Conservation (phyloP, 805 yeast species). For the Priceomyces medius region DNA sequence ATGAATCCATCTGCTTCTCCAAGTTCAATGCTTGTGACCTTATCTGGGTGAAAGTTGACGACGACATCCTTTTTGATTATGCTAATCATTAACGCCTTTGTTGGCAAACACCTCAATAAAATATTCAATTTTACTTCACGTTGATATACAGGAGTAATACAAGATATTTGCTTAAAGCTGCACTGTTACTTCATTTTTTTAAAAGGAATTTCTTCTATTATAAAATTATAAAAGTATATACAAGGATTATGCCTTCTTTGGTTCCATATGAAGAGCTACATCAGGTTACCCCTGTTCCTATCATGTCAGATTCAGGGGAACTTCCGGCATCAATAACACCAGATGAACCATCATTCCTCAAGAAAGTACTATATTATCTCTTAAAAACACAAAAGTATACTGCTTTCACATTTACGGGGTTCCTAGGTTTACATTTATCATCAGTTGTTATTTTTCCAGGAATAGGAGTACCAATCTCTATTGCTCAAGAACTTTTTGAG, state of each 20-base stretch:
- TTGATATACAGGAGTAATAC: background rate
- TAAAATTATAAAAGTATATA: background rate
- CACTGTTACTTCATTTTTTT: too few species aligned
- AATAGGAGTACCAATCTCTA: conserved; percentile 34
- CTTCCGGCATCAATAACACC: background rate
- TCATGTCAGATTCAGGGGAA: background rate
- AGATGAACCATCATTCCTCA: conserved; percentile 3
- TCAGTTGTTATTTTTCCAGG: conserved; percentile 57
- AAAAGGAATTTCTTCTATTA: background rate
- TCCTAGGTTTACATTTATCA: conserved; percentile 56
- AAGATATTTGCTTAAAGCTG: background rate
- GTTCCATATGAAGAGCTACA: background rate
- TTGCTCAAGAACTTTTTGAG: conserved; percentile 55
- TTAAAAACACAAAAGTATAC: conserved; percentile 54
- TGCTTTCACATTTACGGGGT: conserved; percentile 55
- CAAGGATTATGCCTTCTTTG: background rate
- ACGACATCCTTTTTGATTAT: conserved; percentile 19
- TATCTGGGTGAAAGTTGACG: conserved; percentile 60
- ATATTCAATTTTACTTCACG: background rate
- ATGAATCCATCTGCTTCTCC: conserved; percentile 68
- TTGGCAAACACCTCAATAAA: background rate
- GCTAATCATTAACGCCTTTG: background rate
- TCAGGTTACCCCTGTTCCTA: conserved; percentile 3
- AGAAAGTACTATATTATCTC: conserved; percentile 14
- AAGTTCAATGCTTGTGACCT: conserved; percentile 66